These are phyloP conservation scores for Metrosideros polymorpha DNA, from an alignment of 441 rosid species.

Conservation along the genomic window DNA sequence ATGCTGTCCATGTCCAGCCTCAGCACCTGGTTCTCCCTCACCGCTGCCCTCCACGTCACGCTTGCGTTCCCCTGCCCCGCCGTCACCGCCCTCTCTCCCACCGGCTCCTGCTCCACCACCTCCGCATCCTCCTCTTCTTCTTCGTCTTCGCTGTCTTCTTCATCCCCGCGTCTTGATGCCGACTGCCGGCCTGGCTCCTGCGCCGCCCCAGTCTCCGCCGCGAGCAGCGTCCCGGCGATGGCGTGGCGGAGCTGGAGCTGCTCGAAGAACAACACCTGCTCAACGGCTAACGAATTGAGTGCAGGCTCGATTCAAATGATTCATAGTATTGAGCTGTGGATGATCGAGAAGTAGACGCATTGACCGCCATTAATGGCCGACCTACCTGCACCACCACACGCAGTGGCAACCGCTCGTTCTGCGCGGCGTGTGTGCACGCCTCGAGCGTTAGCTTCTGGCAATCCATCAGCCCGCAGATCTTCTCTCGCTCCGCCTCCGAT, in stretches of 20 bases:
- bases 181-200: constrained; percentile 20
- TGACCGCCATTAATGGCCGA: not conserved
- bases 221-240: constrained; percentile 63
- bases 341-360: not conserved
- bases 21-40: constrained; percentile 91
- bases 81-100: not conserved
- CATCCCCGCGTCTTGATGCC: constrained; percentile 14
- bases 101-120: constrained; percentile 6
- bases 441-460: constrained; percentile 61
- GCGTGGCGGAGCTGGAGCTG: constrained; percentile 72
- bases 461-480: constrained; percentile 52
- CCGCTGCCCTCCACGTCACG: constrained; percentile 59
- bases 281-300: constrained; percentile 19
- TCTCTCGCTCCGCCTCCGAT: constrained; percentile 54
- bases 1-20: constrained; percentile 94
- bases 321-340: not conserved
- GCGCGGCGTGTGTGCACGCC: constrained; percentile 83
- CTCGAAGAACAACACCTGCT: constrained; percentile 66
- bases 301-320: not conserved
- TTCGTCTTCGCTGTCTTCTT: constrained; percentile 14
- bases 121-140: constrained; percentile 3
- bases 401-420: constrained; percentile 65
- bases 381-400: constrained; percentile 52
- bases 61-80: constrained; percentile 7
- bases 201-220: constrained; percentile 35